Percentiles rank a stretch among this genome's conserved stretches.
Conservation (phyloP, 164 flowering plant species). For the Vitis cinerea region DNA sequence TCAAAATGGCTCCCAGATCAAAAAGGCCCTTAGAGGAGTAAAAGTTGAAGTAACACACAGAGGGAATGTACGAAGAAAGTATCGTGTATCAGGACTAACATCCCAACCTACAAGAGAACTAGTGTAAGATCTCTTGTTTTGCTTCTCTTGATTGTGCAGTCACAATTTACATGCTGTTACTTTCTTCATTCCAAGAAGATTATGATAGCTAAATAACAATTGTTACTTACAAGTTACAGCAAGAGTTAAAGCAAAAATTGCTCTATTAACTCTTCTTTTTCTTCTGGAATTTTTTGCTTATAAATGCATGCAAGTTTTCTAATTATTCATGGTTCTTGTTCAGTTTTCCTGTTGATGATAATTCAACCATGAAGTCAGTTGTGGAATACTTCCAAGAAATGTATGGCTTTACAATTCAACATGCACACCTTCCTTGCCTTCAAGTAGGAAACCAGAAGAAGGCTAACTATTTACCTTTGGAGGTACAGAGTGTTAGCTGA, state of each 20-base stretch:
- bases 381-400: constrained; percentile 69
- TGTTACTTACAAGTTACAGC: not conserved
- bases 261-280: constrained; percentile 1
- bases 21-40: constrained; percentile 73
- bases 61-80: constrained; percentile 69
- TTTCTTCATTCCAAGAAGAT: not conserved
- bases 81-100: constrained; percentile 80
- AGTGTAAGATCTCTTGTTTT: constrained; percentile 40
- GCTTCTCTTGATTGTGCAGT: not conserved
- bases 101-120: constrained; percentile 83
- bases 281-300: not conserved
- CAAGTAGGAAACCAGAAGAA: constrained; percentile 70
- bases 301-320: not conserved
- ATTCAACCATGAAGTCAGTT: constrained; percentile 61
- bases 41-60: constrained; percentile 88
- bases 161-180: not conserved
- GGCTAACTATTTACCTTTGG: constrained; percentile 78
- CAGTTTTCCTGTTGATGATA: constrained; percentile 68
- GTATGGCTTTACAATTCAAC: constrained; percentile 67
- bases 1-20: constrained; percentile 41
- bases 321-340: not conserved
- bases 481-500: constrained; percentile 32
- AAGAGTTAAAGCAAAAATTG: not conserved
- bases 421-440: constrained; percentile 66
- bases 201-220: no score